Evolutionary conservation across 2,329 filamentous ascomycete genomes (phyloP).

Genomic region (Ophiocordyceps camponoti-floridani): DNA sequence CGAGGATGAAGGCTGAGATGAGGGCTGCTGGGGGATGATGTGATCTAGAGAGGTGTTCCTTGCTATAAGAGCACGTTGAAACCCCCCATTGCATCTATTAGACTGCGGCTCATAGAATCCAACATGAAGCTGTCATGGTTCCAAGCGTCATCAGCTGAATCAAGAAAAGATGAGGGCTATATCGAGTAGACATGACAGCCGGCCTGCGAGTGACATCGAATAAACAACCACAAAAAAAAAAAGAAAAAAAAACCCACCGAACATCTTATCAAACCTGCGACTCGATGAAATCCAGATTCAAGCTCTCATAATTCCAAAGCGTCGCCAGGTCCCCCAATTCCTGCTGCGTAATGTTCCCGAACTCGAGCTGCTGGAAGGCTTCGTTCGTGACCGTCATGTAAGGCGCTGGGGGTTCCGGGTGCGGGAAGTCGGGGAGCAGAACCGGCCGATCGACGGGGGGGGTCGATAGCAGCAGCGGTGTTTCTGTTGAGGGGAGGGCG

Average conservation of each 20-base stretch:
- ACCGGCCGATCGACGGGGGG: neutral
- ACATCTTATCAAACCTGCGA: neutral
- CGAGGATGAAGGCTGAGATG: conserved; percentile 47
- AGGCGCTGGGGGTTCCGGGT: neutral
- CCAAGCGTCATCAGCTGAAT: too few species aligned
- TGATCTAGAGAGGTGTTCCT: too few species aligned
- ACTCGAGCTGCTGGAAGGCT: conserved; percentile 4
- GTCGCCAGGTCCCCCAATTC: conserved; percentile 8
- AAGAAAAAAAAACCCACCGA: neutral
- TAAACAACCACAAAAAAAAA: too few species aligned
- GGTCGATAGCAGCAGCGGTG: conserved; percentile 1
- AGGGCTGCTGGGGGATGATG: neutral
- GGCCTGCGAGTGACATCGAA: too few species aligned
- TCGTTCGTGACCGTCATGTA: neutral
- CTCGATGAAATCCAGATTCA: conserved; percentile 5
- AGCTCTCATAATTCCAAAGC: conserved; percentile 8
- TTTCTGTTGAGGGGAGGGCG: neutral
- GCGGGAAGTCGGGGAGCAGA: neutral
- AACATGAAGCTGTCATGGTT: too few species aligned
- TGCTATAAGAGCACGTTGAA: too few species aligned
- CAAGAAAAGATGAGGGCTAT: too few species aligned
- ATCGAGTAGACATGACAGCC: too few species aligned
- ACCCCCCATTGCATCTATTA: too few species aligned
- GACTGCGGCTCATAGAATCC: too few species aligned
- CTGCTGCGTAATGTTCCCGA: conserved; percentile 6